Conservation (phyloP, 2,329 filamentous ascomycete genomes). For the Penicillium sp. region DNA sequence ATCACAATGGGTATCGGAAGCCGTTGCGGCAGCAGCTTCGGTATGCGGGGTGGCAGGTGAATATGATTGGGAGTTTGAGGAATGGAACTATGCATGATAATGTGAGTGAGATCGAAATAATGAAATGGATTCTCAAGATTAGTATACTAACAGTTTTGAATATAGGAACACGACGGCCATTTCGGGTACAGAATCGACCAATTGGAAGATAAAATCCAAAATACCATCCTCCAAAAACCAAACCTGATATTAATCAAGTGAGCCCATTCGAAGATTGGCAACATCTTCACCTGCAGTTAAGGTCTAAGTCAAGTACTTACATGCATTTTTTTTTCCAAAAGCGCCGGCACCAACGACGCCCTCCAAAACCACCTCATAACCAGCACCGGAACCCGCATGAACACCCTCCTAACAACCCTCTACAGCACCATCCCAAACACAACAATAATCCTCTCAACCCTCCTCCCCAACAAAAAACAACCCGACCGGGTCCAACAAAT, state of each 20-base stretch:
- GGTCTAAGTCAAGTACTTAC: neutral
- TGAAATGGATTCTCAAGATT: neutral
- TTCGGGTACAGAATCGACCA: constrained; percentile 33
- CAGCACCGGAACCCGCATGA: constrained; percentile 33
- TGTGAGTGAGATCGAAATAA: constrained; percentile 18
- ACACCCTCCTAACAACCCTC: constrained; percentile 34
- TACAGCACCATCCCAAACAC: constrained; percentile 33
- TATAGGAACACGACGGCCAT: constrained; percentile 36
- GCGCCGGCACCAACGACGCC: constrained; percentile 45
- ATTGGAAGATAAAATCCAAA: constrained; percentile 18
- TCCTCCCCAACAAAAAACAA: constrained; percentile 33
- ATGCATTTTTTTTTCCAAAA: constrained; percentile 14
- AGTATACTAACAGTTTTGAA: constrained; percentile 3
- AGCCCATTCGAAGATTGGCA: too few species aligned
- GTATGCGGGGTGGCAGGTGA: constrained; percentile 35
- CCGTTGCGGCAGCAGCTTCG: constrained; percentile 44
- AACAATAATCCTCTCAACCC: constrained; percentile 43
- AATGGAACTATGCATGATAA: constrained; percentile 37
- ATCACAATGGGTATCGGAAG: constrained; percentile 50
- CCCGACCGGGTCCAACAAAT: constrained; percentile 18
- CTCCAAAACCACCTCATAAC: constrained; percentile 31
- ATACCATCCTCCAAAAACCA: constrained; percentile 27
- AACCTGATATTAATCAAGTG: constrained; percentile 40
- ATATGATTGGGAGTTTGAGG: constrained; percentile 36
- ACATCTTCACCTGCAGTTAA: too few species aligned